Base-by-base conservation (phyloP, 805 yeast genomes). In the Starmerella potacharoeniae region DNA sequence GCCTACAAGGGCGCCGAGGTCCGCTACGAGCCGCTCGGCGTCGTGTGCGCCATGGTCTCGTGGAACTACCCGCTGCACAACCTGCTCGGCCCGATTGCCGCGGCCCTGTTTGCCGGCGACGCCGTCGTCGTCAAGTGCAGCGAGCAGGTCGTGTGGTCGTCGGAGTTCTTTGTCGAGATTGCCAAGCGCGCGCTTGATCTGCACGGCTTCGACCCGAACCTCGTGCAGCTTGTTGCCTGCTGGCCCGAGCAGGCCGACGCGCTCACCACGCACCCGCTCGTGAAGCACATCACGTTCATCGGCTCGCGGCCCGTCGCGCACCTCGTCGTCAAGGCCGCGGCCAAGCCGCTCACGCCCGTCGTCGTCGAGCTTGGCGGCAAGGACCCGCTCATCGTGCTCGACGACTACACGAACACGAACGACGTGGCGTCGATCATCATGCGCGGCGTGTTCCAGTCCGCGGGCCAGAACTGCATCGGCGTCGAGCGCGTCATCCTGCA, bases 21-120 rank as follows among this genome's bases (percentile, higher is more conserved):
- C 16, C 76, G 95, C 59, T 93, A 93, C 68, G 95, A 90, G 68
- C 97, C 98, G 0, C 70, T 91, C 54, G 93, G 93, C 6, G 87
- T 85, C 11, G 91, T 91, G 30, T 78, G 95, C 7, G 95, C 97
- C 0, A 74, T 93, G 57, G 87, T 93, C 0, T 86, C 96, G 4
- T 93, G 99, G 99, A 93, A 93, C 66, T 93, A 93, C 68, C 98
- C 99, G 0, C 83, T 93, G 69, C 98, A 93, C 68, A 93, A 93
- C 69, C 72, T 90, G 51, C 71, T 93, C 75, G 97, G 97, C 3
- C 98, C 98, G 1, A 75, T 93, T 1, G 81, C 90, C 55, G 95
- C 97, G 2, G 80, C 91, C 1, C 69, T 93, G 30, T 87, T 90
- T 66, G 81, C 96, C 5, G 99, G 98, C 5, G 91, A 93, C 65